These are phyloP conservation scores for Xanthoconium purpureum DNA, from an alignment of 768 basidiomycete species.

Conservation along the genomic window DNA sequence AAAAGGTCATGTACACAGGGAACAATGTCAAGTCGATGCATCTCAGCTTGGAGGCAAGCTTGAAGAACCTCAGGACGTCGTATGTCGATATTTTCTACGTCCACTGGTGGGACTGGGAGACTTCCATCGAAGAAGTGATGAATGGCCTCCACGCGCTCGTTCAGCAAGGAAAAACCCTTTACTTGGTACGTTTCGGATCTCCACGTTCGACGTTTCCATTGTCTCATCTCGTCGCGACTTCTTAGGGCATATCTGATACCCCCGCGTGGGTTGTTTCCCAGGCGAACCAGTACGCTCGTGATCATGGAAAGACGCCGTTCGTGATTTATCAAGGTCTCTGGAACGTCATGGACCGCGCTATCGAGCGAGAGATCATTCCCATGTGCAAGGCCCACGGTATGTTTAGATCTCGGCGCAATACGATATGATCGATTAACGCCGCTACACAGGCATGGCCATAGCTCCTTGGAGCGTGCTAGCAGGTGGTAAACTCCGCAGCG, in stretches of 20 bases:
- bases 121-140: slow-evolving; percentile 46
- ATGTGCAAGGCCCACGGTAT: slow-evolving; percentile 30
- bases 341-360: slow-evolving; percentile 34
- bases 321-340: slow-evolving; percentile 42
- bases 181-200: slow-evolving; percentile 20
- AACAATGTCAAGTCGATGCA: slow-evolving; percentile 37
- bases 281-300: slow-evolving; percentile 41
- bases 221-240: too few species aligned
- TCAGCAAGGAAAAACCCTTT: slow-evolving; percentile 42
- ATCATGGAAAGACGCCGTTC: slow-evolving; percentile 44
- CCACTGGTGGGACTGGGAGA: slow-evolving; percentile 51
- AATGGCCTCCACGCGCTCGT: slow-evolving; percentile 43
- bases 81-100: slow-evolving; percentile 58
- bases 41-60: slow-evolving; percentile 30
- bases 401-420: neutral
- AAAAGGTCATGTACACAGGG: slow-evolving; percentile 32
- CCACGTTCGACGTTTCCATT: too few species aligned
- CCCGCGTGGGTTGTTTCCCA: slow-evolving; percentile 42
- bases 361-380: slow-evolving; percentile 45
- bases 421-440: neutral
- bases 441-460: slow-evolving; percentile 28
- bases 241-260: slow-evolving; percentile 28
- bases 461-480: slow-evolving; percentile 38
- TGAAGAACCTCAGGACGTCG: slow-evolving; percentile 51
- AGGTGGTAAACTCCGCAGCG: slow-evolving; percentile 32